These are phyloP conservation scores for Cadophora gregata DNA, from an alignment of 2,329 filamentous ascomycete genomes.

Conservation along the genomic window DNA sequence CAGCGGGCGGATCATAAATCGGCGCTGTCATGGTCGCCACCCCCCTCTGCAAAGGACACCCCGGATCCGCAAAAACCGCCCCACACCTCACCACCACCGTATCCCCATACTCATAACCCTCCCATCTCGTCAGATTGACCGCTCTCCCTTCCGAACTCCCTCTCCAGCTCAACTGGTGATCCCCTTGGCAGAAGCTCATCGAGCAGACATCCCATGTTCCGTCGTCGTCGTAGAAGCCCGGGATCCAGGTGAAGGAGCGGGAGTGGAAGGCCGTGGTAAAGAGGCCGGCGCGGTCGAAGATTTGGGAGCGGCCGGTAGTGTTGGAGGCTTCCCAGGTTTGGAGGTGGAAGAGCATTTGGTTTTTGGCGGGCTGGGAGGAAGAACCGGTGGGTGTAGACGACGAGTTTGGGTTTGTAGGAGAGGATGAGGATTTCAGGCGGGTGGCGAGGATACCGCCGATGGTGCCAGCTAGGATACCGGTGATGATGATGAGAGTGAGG, in stretches of 20 bases:
- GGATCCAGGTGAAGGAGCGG: conserved; percentile 5
- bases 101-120: conserved; percentile 3
- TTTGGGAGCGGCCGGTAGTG: neutral
- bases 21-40: neutral
- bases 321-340: conserved; percentile 2
- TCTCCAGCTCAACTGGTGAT: conserved; percentile 7
- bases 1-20: neutral
- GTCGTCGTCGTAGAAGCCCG: neutral
- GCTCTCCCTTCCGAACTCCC: neutral
- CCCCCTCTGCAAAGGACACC: neutral
- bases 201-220: neutral
- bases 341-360: neutral
- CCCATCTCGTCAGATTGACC: neutral
- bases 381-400: no score
- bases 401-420: neutral
- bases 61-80: neutral
- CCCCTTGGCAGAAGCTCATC: neutral
- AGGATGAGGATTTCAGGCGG: neutral
- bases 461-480: neutral
- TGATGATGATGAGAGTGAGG: neutral
- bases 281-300: conserved; percentile 3
- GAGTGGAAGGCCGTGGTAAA: neutral
- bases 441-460: neutral
- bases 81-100: conserved; percentile 4
- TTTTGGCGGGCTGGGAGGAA: no score